Conservation (phyloP, 2,329 filamentous ascomycete species). For the Alternaria brassicicola region DNA sequence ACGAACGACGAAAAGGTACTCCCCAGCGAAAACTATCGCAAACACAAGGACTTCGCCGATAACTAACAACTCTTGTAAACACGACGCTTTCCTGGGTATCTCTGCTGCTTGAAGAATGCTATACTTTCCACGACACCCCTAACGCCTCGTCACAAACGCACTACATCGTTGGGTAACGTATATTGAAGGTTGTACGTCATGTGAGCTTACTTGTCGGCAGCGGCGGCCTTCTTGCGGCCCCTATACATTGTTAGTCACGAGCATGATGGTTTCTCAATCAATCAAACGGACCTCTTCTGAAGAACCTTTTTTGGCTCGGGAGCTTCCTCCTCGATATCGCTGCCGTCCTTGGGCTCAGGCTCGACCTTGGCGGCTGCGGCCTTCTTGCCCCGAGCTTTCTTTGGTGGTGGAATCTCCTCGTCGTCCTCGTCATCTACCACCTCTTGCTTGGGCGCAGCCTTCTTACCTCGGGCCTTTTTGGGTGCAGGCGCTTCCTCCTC, state of each 20-base stretch:
- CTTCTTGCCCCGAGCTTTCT: conserved; percentile 45
- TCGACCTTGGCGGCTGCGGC: conserved; percentile 17
- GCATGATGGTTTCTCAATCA: too few relatives aligned
- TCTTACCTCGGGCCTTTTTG: conserved; percentile 36
- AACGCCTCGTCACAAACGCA: conserved; percentile 8
- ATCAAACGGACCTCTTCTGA: conserved; percentile 36
- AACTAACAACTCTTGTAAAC: not conserved
- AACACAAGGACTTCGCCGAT: too few relatives aligned
- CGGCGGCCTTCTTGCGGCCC: conserved; percentile 32
- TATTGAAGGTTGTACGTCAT: not conserved
- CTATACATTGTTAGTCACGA: conserved; percentile 20
- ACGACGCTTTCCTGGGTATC: conserved; percentile 4
- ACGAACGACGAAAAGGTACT: too few relatives aligned
- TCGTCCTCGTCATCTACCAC: conserved; percentile 22
- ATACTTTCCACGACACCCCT: not conserved
- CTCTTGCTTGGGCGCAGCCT: conserved; percentile 10
- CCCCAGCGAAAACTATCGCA: too few relatives aligned
- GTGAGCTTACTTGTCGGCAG: conserved; percentile 23
- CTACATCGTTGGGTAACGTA: not conserved
- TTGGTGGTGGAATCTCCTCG: conserved; percentile 24
- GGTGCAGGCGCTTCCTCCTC: conserved; percentile 27
- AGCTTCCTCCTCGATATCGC: conserved; percentile 8
- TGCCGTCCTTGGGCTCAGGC: conserved; percentile 24
- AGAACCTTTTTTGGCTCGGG: conserved; percentile 23
- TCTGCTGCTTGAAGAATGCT: conserved; percentile 1